A percentile compares a stretch with the other conserved stretches of the same genome.
Evolutionary conservation across 116 monocot species (phyloP).

Genomic region (Cymodocea nodosa): DNA sequence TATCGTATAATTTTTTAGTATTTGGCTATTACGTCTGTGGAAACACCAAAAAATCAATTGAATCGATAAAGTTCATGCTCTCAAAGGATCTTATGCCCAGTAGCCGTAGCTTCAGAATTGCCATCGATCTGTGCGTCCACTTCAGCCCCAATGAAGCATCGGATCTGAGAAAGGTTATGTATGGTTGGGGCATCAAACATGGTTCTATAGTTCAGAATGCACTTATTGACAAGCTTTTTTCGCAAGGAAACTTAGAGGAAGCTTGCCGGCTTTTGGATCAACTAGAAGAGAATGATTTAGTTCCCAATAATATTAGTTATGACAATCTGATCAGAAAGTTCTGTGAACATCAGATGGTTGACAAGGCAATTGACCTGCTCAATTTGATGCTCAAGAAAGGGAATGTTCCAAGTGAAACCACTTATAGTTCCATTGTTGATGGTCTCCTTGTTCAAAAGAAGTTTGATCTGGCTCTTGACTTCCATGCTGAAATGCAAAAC

Average conservation of each 20-base stretch:
- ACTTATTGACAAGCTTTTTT: conserved; percentile 35
- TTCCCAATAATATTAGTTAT: conserved; percentile 20
- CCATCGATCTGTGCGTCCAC: conserved; percentile 34
- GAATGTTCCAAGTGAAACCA: conserved; percentile 46
- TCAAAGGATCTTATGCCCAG: conserved; percentile 37
- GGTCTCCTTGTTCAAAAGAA: conserved; percentile 25
- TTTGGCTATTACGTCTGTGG: conserved; percentile 59
- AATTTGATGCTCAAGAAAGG: conserved; percentile 77
- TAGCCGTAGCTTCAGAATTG: conserved; percentile 46
- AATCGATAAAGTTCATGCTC: conserved; percentile 41
- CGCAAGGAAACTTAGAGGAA: conserved; percentile 26
- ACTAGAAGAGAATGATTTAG: conserved; percentile 21
- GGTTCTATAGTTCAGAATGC: conserved; percentile 33
- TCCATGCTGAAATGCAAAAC: conserved; percentile 65
- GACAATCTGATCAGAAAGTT: conserved; percentile 51
- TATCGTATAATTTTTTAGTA: conserved; percentile 66
- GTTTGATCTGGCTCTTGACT: conserved; percentile 70
- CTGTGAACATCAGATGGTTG: conserved; percentile 26
- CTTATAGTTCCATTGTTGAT: conserved; percentile 52
- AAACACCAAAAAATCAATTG: conserved; percentile 31
- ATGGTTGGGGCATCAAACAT: conserved; percentile 31
- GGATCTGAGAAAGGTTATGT: conserved; percentile 44
- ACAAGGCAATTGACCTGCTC: conserved; percentile 45
- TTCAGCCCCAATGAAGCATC: conserved; percentile 45
- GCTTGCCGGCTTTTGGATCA: conserved; percentile 34